Base-by-base conservation (phyloP, 176 grass and related monocot genomes). In the Phyllostachys edulis region DNA sequence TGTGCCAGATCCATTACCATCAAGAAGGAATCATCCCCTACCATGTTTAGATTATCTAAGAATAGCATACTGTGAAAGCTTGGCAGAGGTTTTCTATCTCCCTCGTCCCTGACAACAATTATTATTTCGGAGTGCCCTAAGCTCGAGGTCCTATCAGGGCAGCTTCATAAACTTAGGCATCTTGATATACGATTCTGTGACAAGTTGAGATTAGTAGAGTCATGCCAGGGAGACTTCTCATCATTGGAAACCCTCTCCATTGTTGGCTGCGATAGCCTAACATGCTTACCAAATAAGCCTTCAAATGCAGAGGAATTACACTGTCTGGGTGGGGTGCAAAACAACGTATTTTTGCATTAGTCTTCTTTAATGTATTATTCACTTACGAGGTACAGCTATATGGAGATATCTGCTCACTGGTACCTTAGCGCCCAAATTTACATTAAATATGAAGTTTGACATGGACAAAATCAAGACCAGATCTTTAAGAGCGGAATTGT, bases 171-270 rank as follows among this genome's bases (percentile, higher is more conserved):
- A 52, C 71, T 49, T 74, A 14, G 10, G 26, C 44, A 74, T 54
- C 44, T 74, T 10, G 71, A 54, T 29, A 74, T 74, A 54, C 44
- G 26, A 74, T 49, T 34, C 16, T 74, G 46, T 52, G 27, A 74
- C 26, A 74, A 52, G 12, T 32, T 74, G 71, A 74, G 26, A 10
- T 20, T 52, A 54, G 14, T 74, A 21, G 26, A 74, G 47, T 54
- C 71, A 74, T 20, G 16, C 8, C 26, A 37, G 47, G 71, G 71
- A 36, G 46, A 29, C 57, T 16, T 62, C 60, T 71, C 41, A 71
- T 71, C 69, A 71, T 71, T 71, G 69, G 69, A 71, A 71, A 47
- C 69, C 23, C 42, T 71, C n/a, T 71, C 69, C 6, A 49, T 71
- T 71, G 41, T 71, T 26, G 41, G 69, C 23, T 71, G 69, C 12